Evolutionary conservation across 2,329 filamentous ascomycete genomes (phyloP), one percentile per base, ranked within the genome.

Genomic region (Fusarium nanum): DNA sequence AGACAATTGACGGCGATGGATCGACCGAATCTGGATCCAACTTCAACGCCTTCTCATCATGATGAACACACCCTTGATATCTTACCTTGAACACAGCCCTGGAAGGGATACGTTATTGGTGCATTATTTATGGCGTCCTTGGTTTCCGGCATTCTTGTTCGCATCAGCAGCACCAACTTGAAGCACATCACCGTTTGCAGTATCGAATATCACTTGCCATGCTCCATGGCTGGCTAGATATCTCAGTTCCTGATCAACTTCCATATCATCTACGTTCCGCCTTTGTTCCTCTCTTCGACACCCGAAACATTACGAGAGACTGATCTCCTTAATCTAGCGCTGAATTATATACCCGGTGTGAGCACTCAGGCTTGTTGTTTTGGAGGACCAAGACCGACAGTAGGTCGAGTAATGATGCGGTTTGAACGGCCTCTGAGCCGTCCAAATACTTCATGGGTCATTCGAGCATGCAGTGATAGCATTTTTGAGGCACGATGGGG

Each of bases 1-100:
- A 96, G 82, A 98, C 95, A 3, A 97, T 98, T 74, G 95, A 98
- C 70, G 93, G 94, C 63, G 94, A 98, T 76, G 87, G 87, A 32
- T 91, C 89, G 28, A 91, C 89, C 6, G 90, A 91, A 76, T 86
- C 87, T 12, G 86, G 84, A 57, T 90, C 88, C 14, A 85, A 74
- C n/a, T 74, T 75, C 54, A 62, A 67, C 41, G 56, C 70, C 28
- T 57, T 76, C 56, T 77, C 76, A 75, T 77, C 76, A 75, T 76
- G 74, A 75, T 47, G 56, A 67, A 67, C 53, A 65, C 59, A 62
- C 49, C 64, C 64, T 76, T 68, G 71, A 73, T 55, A 59, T 70
- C 59, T 73, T 59, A 64, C 66, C 55, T 75, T 77, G 69, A 72
- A 75, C 74, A 77, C 59, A 71, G 71, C 64, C 50, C 63, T 23